Evolutionary conservation across 208 protist species (phyloP).

Genomic region (Leishmania arabica): DNA sequence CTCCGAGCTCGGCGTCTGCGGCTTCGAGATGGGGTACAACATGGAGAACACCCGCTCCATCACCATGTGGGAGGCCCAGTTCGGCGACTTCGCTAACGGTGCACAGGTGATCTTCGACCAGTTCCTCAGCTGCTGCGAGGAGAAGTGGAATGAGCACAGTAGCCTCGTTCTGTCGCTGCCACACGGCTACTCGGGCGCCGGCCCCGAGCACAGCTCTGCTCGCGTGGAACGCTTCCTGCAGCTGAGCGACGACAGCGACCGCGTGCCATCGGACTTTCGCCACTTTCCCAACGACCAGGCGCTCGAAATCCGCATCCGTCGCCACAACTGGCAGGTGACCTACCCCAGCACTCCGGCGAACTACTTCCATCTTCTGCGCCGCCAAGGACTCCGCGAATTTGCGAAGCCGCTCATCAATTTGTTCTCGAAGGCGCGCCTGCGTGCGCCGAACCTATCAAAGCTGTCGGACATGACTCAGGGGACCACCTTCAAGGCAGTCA

Average conservation of each 20-base stretch:
- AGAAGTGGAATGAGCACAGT: constrained; percentile 96
- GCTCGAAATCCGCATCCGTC: constrained; percentile 76
- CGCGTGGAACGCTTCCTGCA: constrained; percentile 98
- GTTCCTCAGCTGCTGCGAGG: constrained; percentile 91
- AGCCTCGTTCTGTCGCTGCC: constrained; percentile 97
- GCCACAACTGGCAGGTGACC: constrained; percentile 94
- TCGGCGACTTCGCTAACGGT: constrained; percentile 99
- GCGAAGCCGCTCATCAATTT: constrained; percentile 98
- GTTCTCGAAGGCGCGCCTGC: constrained; percentile 93
- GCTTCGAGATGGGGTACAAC: constrained; percentile 97
- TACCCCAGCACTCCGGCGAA: constrained; percentile 98
- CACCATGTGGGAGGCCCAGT: constrained; percentile 99
- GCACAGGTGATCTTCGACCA: constrained; percentile 99
- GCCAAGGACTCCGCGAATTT: constrained; percentile 97
- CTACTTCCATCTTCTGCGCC: constrained; percentile 99
- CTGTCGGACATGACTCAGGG: constrained; percentile 77
- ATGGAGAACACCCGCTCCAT: constrained; percentile 95
- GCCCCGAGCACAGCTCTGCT: constrained; percentile 97
- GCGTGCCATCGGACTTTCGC: constrained; percentile 73
- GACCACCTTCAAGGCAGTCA: constrained; percentile 57
- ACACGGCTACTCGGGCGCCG: constrained; percentile 98
- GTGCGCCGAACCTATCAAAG: constrained; percentile 88
- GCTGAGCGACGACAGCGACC: constrained; percentile 92
- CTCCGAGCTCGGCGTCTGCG: constrained; percentile 96
- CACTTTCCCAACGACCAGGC: constrained; percentile 57